Evolutionary conservation across 2,329 filamentous ascomycete genomes (phyloP).

Genomic region (Penicillium hesseltinei): DNA sequence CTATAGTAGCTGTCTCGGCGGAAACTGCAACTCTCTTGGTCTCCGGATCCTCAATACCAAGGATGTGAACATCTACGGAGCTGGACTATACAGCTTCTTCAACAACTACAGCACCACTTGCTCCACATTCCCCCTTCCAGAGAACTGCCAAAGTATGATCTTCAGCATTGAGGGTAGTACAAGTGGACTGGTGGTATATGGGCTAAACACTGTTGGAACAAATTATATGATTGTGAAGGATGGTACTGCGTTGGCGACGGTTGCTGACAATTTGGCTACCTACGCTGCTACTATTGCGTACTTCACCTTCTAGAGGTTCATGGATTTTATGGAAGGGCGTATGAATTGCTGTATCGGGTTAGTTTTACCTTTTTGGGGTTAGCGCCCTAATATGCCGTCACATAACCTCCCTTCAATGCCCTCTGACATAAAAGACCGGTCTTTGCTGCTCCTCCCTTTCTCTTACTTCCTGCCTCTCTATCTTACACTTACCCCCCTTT

Average conservation of each 20-base stretch:
- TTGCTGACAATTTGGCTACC: constrained; percentile 48
- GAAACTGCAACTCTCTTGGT: constrained; percentile 47
- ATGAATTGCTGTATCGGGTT: not conserved
- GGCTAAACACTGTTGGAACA: constrained; percentile 49
- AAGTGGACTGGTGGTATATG: constrained; percentile 41
- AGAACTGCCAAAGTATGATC: constrained; percentile 51
- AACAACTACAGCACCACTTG: constrained; percentile 51
- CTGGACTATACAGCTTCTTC: constrained; percentile 56
- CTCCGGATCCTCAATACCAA: constrained; percentile 48
- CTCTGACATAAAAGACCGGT: not conserved
- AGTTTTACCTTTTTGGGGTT: not conserved
- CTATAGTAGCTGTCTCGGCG: constrained; percentile 32
- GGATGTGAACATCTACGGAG: constrained; percentile 51
- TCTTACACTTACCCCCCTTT: too few relatives aligned
- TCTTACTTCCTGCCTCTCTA: too few relatives aligned
- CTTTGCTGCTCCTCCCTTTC: not conserved
- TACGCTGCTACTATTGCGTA: constrained; percentile 46
- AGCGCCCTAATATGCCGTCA: not conserved
- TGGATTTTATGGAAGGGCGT: not conserved
- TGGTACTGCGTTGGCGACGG: constrained; percentile 44
- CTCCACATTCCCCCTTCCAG: constrained; percentile 38
- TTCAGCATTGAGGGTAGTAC: constrained; percentile 46
- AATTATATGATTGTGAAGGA: constrained; percentile 49
- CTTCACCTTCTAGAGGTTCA: constrained; percentile 30
- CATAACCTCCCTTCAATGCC: not conserved